Evolutionary conservation across 1,284 basidiomycete genomes (phyloP).

Genomic region (Marasmius sp.): DNA sequence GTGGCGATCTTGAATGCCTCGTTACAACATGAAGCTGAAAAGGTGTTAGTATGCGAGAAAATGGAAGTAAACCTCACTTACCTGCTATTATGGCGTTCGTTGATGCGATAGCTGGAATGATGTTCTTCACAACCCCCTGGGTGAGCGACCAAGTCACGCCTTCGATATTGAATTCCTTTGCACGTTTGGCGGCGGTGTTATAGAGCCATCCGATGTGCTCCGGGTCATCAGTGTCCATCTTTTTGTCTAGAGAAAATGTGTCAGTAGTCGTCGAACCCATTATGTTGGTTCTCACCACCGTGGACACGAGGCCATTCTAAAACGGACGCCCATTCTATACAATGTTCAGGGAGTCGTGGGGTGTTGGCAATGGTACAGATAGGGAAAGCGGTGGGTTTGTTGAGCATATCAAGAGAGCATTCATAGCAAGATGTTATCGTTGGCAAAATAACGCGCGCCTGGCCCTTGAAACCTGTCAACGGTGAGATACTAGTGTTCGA

Average conservation of each 20-base stretch:
- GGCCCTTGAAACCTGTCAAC: constrained; percentile 90
- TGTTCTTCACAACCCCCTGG: constrained; percentile 99
- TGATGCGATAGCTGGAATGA: constrained; percentile 97
- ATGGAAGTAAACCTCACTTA: constrained; percentile 29
- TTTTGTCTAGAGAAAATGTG: constrained; percentile 65
- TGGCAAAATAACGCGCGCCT: constrained; percentile 95
- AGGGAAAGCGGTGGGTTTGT: constrained; percentile 95
- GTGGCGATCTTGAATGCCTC: constrained; percentile 99
- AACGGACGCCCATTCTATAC: constrained; percentile 99
- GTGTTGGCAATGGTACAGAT: constrained; percentile 99
- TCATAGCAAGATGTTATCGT: constrained; percentile 97
- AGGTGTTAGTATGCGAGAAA: background rate
- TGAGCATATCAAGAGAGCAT: constrained; percentile 97
- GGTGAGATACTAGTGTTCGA: constrained; percentile 1
- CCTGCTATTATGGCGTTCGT: constrained; percentile 97
- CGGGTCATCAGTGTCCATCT: constrained; percentile 94
- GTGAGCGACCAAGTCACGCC: constrained; percentile 98
- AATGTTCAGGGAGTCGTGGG: constrained; percentile 96
- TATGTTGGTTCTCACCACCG: constrained; percentile 55
- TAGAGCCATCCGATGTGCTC: constrained; percentile 97
- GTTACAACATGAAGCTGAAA: constrained; percentile 91
- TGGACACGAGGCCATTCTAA: constrained; percentile 95
- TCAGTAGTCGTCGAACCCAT: constrained; percentile 1
- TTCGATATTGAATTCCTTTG: constrained; percentile 92
- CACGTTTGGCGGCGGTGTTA: constrained; percentile 75